These are phyloP conservation scores for Plantago coronopus DNA, from an alignment of 305 asterid species.

Conservation along the genomic window DNA sequence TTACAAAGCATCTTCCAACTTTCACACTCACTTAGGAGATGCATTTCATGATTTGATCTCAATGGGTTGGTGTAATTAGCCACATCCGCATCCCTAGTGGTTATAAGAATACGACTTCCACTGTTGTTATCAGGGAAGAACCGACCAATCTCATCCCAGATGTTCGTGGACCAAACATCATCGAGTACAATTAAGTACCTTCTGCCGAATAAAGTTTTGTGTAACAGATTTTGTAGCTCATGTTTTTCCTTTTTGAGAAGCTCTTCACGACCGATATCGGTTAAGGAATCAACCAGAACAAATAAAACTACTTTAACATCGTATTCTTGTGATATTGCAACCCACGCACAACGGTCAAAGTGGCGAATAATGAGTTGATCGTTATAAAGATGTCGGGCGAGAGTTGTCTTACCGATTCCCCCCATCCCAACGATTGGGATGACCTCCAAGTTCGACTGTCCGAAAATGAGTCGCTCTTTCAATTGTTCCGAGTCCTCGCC, in stretches of 20 bases:
- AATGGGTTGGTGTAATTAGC: constrained; percentile 3
- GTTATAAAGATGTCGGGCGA: constrained; percentile 1
- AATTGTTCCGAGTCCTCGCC: background rate
- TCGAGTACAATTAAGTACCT: constrained; percentile 26
- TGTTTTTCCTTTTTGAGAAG: background rate
- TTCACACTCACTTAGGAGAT: constrained; percentile 6
- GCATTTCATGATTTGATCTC: constrained; percentile 1
- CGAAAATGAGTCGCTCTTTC: background rate
- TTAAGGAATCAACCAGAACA: constrained; percentile 18
- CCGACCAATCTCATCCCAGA: constrained; percentile 17
- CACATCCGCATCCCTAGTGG: constrained; percentile 14
- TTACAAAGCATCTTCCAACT: constrained; percentile 23
- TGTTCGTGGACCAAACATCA: constrained; percentile 18
- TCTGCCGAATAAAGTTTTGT: constrained; percentile 10
- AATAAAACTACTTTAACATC: constrained; percentile 7
- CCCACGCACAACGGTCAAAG: constrained; percentile 6
- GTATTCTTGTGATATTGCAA: constrained; percentile 14
- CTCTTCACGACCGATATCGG: background rate
- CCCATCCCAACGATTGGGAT: constrained; percentile 7
- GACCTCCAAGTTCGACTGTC: background rate
- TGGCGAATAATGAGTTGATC: background rate
- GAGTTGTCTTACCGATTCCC: constrained; percentile 7
- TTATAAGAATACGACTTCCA: constrained; percentile 24
- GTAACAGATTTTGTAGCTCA: background rate
- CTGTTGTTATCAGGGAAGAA: constrained; percentile 18